Evolutionary conservation across 257 asterid genomes (phyloP).

Genomic region (Datura wrightii): DNA sequence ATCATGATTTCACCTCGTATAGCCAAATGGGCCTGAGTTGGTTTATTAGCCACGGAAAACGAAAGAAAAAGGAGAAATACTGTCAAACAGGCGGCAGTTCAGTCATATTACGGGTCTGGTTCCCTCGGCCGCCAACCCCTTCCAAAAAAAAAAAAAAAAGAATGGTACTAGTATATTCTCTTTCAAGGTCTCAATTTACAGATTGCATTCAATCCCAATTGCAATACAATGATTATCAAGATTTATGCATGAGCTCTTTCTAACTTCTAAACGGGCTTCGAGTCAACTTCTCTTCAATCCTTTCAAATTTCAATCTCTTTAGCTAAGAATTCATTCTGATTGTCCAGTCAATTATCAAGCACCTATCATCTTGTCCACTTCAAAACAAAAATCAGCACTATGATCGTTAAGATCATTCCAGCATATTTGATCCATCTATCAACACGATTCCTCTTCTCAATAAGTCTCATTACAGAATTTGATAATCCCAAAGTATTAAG

Average conservation of each 20-base stretch:
- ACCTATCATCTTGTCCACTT: conserved; percentile 77
- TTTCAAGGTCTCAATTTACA: not conserved
- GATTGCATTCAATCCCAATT: not conserved
- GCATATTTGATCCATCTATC: conserved; percentile 89
- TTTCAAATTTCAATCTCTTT: not conserved
- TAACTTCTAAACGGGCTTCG: not conserved
- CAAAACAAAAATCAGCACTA: conserved; percentile 68
- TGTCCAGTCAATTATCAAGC: not conserved
- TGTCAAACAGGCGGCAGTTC: no score
- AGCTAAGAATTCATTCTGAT: not conserved
- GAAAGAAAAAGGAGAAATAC: no score
- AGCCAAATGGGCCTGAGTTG: no score
- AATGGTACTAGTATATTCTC: not conserved
- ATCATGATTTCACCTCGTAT: no score
- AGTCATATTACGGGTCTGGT: no score
- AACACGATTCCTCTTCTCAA: conserved; percentile 81
- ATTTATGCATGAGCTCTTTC: not conserved
- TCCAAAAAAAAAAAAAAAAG: not conserved
- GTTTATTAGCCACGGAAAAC: no score
- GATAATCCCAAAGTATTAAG: conserved; percentile 88
- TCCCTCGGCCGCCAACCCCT: no score
- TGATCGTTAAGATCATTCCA: conserved; percentile 69
- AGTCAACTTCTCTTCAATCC: not conserved
- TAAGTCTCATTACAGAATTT: conserved; percentile 75
- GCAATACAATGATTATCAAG: not conserved